Conservation (phyloP, 1,284 basidiomycete genomes). For the Amylostereum areolatum region DNA sequence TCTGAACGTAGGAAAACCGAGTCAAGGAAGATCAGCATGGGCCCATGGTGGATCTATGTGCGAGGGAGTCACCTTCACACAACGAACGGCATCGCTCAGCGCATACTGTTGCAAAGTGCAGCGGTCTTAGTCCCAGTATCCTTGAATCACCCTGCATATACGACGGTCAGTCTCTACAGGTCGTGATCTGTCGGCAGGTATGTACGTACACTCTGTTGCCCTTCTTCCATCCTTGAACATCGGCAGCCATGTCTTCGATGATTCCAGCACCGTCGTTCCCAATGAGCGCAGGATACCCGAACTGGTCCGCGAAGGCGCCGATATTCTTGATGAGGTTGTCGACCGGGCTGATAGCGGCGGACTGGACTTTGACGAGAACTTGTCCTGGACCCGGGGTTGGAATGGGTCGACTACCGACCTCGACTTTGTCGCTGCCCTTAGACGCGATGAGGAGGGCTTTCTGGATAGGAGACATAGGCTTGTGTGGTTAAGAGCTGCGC, state of each 20-base stretch:
- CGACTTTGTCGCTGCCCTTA: conserved; percentile 17
- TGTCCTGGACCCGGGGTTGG: conserved; percentile 29
- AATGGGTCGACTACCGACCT: conserved; percentile 14
- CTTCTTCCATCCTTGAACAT: conserved; percentile 25
- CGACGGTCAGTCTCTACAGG: background rate
- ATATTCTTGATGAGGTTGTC: conserved; percentile 34
- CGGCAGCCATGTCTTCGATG: conserved; percentile 33
- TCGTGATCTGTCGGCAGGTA: background rate
- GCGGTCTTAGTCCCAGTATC: conserved; percentile 5
- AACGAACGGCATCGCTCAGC: conserved; percentile 7
- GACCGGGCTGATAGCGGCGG: conserved; percentile 34
- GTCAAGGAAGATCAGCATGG: no score
- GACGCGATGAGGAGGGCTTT: conserved; percentile 20
- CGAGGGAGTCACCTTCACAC: conserved; percentile 17
- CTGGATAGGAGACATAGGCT: conserved; percentile 12
- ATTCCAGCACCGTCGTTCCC: conserved; percentile 41
- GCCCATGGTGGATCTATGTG: no score
- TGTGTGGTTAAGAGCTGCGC: no score
- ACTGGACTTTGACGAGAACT: conserved; percentile 35
- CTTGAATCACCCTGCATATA: conserved; percentile 12
- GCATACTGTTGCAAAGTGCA: conserved; percentile 20
- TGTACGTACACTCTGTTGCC: conserved; percentile 35
- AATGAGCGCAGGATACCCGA: conserved; percentile 29
- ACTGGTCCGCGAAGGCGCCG: conserved; percentile 22
- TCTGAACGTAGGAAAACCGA: conserved; percentile 2